Evolutionary conservation across 306 rosid species (phyloP).

Genomic region (Quercus mongolica): DNA sequence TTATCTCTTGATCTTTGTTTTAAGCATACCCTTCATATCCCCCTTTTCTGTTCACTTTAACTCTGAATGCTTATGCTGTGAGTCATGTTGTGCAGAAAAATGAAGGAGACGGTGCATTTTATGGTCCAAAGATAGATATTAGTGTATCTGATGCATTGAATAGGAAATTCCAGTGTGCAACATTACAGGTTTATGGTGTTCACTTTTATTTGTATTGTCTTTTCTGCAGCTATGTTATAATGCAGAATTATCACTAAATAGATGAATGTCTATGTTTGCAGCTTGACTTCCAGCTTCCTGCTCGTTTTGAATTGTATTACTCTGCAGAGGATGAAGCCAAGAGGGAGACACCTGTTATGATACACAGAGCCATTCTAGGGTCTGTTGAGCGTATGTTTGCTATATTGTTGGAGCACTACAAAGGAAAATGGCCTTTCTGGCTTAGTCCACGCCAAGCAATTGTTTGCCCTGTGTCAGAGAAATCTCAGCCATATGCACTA

Average conservation of each 20-base stretch:
- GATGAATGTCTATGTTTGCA: slow-evolving; percentile 39
- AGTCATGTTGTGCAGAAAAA: slow-evolving; percentile 48
- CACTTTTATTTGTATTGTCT: slow-evolving; percentile 2
- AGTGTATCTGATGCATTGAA: slow-evolving; percentile 87
- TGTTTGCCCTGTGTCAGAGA: slow-evolving; percentile 89
- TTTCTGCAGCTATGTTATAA: neutral
- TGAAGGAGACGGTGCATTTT: slow-evolving; percentile 96
- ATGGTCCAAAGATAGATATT: slow-evolving; percentile 93
- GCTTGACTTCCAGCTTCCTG: slow-evolving; percentile 97
- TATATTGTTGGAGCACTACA: slow-evolving; percentile 85
- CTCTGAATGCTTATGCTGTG: slow-evolving; percentile 23
- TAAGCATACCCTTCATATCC: slow-evolving; percentile 4
- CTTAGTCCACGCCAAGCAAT: slow-evolving; percentile 97
- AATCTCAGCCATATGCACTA: slow-evolving; percentile 72
- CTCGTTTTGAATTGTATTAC: slow-evolving; percentile 80
- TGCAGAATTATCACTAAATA: slow-evolving; percentile 10
- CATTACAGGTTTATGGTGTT: slow-evolving; percentile 68
- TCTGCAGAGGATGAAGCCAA: slow-evolving; percentile 95
- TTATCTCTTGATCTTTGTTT: neutral
- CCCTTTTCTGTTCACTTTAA: slow-evolving; percentile 5
- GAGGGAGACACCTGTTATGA: slow-evolving; percentile 91
- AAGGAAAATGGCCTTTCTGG: slow-evolving; percentile 99
- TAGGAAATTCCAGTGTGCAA: slow-evolving; percentile 91
- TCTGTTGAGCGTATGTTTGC: slow-evolving; percentile 97
- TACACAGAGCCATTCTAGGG: slow-evolving; percentile 90